Conservation (phyloP, 2,329 filamentous ascomycete species). For the Penicillium psychrosexuale region DNA sequence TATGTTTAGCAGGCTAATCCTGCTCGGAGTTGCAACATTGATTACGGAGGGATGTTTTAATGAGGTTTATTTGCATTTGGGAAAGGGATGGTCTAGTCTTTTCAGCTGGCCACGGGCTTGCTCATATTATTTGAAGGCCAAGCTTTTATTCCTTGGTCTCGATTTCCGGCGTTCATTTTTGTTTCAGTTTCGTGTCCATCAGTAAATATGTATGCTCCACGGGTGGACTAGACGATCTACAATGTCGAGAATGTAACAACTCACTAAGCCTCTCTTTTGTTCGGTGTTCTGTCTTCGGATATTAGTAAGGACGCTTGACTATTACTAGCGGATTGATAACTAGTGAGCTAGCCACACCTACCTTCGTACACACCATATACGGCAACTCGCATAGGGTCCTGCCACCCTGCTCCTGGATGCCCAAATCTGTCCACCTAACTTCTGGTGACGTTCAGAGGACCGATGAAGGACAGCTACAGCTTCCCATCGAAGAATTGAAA, state of each 20-base stretch:
- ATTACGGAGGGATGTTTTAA: slow-evolving; percentile 6
- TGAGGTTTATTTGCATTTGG: slow-evolving; percentile 18
- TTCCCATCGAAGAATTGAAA: no score
- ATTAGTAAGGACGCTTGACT: not conserved
- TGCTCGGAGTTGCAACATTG: slow-evolving; percentile 16
- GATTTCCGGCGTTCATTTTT: slow-evolving; percentile 1
- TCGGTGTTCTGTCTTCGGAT: not conserved
- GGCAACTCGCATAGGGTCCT: no score
- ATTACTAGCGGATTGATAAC: no score
- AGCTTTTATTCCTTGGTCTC: slow-evolving; percentile 2
- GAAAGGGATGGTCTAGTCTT: slow-evolving; percentile 9
- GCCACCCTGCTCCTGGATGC: no score
- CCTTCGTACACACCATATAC: no score
- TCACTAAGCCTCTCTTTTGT: not conserved
- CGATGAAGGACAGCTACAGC: no score
- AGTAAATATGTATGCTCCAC: slow-evolving; percentile 14
- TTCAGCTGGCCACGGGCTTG: slow-evolving; percentile 8
- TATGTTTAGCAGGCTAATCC: slow-evolving; percentile 18
- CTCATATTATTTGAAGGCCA: slow-evolving; percentile 16
- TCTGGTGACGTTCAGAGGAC: no score
- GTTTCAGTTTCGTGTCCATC: not conserved
- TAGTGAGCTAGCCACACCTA: no score
- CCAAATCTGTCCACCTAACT: no score
- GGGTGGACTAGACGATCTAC: slow-evolving; percentile 8
- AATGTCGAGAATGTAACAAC: slow-evolving; percentile 7